Evolutionary conservation across 495 filamentous ascomycete genomes (phyloP), one percentile per base, ranked within the genome.

Genomic region (Tetracladium marchalianum): DNA sequence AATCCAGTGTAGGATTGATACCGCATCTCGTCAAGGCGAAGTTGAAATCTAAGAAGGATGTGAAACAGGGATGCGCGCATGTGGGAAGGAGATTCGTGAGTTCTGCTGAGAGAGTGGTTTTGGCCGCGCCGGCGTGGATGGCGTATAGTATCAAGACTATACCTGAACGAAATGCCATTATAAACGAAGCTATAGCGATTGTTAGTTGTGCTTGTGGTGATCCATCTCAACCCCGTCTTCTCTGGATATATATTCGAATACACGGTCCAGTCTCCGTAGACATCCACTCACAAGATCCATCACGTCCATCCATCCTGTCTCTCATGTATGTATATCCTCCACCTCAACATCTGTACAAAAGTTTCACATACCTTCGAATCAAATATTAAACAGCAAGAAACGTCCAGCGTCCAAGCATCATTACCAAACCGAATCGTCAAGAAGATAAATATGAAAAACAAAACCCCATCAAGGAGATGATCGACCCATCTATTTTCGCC

Each of bases 11-110:
- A 31, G 69, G 67, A 15, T 62, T 62, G 42, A 56, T 52, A n/a
- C 67, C 66, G 58, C 76, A 80, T 48, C 55, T 57, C 46, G 62
- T 62, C 11, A 53, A 53, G 36, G 69, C 67, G 53, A 80, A 85
- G 59, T 82, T 75, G 45, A 68, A 56, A 18, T 61, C 50, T 54
- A 87, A 68, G 60, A 84, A 87, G 24, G 71, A 73, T 44, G 66
- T 52, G 46, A 87, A 66, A 55, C 85, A 89, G 11, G 54, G 44
- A 55, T 69, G 67, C 27, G 81, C 83, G 59, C 84, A 89, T 4
- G 62, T 39, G n/a, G 83, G 84, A 36, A 87, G 66, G 39, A 72
- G 65, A 39, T 59, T 62, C 39, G 63, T 51, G 35, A 75, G 62
- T 39, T 72, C 69, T 44, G 47, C 35, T 12, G 67, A 62, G 34